Evolutionary conservation across 2,329 filamentous ascomycete genomes (phyloP).

Genomic region (Pseudocercospora cruenta): DNA sequence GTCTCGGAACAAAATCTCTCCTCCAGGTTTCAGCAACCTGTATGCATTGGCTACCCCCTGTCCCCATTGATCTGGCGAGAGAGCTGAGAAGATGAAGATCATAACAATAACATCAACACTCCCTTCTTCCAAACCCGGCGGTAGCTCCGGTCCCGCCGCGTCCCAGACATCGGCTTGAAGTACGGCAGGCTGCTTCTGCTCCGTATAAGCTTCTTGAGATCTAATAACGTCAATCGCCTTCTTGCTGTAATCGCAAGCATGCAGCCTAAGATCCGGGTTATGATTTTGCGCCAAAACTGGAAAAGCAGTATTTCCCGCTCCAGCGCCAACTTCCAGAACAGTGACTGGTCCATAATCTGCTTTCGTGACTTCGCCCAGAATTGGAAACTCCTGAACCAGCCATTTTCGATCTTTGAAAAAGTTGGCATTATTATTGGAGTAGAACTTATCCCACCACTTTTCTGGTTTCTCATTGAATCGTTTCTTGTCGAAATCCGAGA

Average conservation of each 20-base stretch:
- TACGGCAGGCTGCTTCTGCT: slow-evolving; percentile 47
- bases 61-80: slow-evolving; percentile 82
- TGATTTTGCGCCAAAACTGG: slow-evolving; percentile 82
- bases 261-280: slow-evolving; percentile 79
- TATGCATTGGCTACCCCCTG: slow-evolving; percentile 80
- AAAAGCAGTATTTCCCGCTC: slow-evolving; percentile 95
- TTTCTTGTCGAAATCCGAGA: slow-evolving; percentile 91
- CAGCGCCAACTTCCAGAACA: slow-evolving; percentile 89
- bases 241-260: slow-evolving; percentile 96
- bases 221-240: slow-evolving; percentile 94
- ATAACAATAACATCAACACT: slow-evolving; percentile 89
- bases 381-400: slow-evolving; percentile 92
- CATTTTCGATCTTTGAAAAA: slow-evolving; percentile 99
- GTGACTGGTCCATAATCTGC: slow-evolving; percentile 70
- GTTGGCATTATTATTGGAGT: slow-evolving; percentile 94
- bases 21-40: slow-evolving; percentile 83
- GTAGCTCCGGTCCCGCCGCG: slow-evolving; percentile 68
- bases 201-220: slow-evolving; percentile 73
- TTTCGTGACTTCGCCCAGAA: slow-evolving; percentile 75
- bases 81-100: slow-evolving; percentile 96
- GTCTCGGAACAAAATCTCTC: slow-evolving; percentile 92
- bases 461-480: slow-evolving; percentile 86
- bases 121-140: slow-evolving; percentile 74
- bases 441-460: slow-evolving; percentile 98
- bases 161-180: slow-evolving; percentile 97